Evolutionary conservation across 495 filamentous ascomycete species (phyloP), one percentile per base, ranked within the genome.

Genomic region (Penicillium steckii): DNA sequence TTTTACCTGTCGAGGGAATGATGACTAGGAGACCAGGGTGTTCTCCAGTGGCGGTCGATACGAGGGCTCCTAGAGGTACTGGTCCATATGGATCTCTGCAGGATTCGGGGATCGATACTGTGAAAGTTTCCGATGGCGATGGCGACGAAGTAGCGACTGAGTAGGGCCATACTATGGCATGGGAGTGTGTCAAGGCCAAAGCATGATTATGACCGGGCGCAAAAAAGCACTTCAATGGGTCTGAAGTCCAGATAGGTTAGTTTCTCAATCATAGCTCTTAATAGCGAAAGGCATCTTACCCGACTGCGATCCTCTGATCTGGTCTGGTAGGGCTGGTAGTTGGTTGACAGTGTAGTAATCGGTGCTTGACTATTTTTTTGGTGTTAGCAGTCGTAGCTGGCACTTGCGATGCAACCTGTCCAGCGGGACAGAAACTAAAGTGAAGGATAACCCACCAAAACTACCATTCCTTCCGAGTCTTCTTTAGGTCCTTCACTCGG

Each of bases 131-230:
- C 35, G 83, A 79, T 7, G 85, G 79, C 7, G 79, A 72, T 21
- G 80, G 77, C 12, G 81, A 77, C 4, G 84, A 75, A 15, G 77
- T 49, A 9, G 70, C 29, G 3, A 65, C 55, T 4, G 69, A 83
- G 65, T 97, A 97, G 44, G 89, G 85, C 94, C 94, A 99, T 40
- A 95, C 82, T 33, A 90, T 80, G 43, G 91, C 95, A 60, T 90
- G 81, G 1, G 82, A 84, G 42, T 85, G 82, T 8, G 91, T 94
- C 44, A 96, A 75, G 29, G 83, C 83, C 27, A 97, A 75, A 30
- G 87, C 95, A 65, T 91, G 87, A 38, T 85, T 84, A 44, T 76
- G 80, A n/a, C 75, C 69, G 1, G 81, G 74, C 60, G 85, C 81
- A 58, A 88, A 79, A 25, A 81, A 81, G 56, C 86, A 87, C 41